Percentiles rank a stretch among this genome's conserved stretches.
Evolutionary conservation across 345 rosid genomes (phyloP).

Genomic region (Eucalyptus sp.): DNA sequence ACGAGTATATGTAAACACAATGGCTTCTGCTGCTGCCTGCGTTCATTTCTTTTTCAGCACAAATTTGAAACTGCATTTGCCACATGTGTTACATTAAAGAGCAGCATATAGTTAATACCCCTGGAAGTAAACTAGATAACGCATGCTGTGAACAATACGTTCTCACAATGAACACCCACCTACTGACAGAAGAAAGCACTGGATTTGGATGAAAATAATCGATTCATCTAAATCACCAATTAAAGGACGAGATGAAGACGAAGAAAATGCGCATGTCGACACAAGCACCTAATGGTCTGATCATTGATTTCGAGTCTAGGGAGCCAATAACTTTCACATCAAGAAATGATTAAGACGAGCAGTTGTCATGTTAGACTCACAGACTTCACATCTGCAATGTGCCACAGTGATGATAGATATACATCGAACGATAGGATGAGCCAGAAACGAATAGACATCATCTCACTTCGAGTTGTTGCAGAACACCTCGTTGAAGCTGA

Average conservation of each 20-base stretch:
- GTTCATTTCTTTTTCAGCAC: constrained; percentile 60
- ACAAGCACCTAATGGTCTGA: background rate
- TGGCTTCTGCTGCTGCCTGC: constrained; percentile 88
- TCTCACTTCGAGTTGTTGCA: constrained; percentile 45
- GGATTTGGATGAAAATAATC: background rate
- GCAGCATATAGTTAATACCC: background rate
- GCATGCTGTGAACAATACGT: background rate
- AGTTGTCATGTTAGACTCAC: background rate
- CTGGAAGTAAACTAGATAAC: background rate
- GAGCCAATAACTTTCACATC: background rate
- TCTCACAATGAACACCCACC: background rate
- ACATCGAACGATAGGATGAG: constrained; percentile 66
- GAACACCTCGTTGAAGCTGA: constrained; percentile 57
- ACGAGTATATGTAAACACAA: constrained; percentile 51
- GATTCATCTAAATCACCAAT: background rate
- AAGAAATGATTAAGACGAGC: background rate
- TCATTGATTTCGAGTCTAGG: background rate
- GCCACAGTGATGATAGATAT: background rate
- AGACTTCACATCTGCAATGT: background rate
- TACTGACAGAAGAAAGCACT: background rate
- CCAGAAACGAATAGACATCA: constrained; percentile 56
- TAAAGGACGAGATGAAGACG: background rate
- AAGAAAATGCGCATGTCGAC: background rate
- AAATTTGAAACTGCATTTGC: constrained; percentile 7
- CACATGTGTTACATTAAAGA: constrained; percentile 32